Evolutionary conservation across 2,329 filamentous ascomycete species (phyloP).

Genomic region (Colletotrichum gloeosporioides): DNA sequence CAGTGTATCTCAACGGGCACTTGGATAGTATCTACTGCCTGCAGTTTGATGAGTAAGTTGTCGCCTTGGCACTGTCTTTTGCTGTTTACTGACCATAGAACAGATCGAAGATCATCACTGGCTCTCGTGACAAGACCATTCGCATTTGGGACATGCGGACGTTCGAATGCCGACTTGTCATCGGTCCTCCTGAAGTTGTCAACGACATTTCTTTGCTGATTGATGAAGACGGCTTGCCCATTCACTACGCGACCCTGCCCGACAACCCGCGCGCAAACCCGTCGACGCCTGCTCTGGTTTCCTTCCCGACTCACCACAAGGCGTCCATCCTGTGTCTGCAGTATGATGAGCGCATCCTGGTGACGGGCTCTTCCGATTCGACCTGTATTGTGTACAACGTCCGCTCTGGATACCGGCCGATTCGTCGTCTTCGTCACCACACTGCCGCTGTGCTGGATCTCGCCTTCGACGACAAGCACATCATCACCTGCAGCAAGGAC

Average conservation of each 20-base stretch:
- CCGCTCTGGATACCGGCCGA: slow-evolving; percentile 76
- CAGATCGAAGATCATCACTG: slow-evolving; percentile 93
- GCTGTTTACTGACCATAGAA: slow-evolving; percentile 35
- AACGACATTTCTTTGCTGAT: slow-evolving; percentile 55
- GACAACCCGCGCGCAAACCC: slow-evolving; percentile 51
- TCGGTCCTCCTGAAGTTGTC: slow-evolving; percentile 77
- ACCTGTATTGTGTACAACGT: slow-evolving; percentile 93
- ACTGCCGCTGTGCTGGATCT: slow-evolving; percentile 90
- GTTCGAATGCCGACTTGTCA: slow-evolving; percentile 82
- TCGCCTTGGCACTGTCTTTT: not conserved
- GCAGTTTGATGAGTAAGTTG: slow-evolving; percentile 90
- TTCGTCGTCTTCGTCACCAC: slow-evolving; percentile 80
- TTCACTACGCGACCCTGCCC: slow-evolving; percentile 61
- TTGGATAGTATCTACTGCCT: slow-evolving; percentile 97
- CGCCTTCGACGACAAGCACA: slow-evolving; percentile 89
- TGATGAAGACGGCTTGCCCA: slow-evolving; percentile 54
- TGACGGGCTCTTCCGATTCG: slow-evolving; percentile 92
- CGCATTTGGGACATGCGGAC: slow-evolving; percentile 95
- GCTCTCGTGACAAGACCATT: slow-evolving; percentile 93
- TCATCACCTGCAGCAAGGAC: slow-evolving; percentile 97
- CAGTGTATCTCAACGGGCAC: slow-evolving; percentile 91
- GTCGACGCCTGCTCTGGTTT: slow-evolving; percentile 60
- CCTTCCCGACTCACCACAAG: slow-evolving; percentile 75
- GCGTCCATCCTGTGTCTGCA: slow-evolving; percentile 95
- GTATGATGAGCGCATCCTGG: slow-evolving; percentile 90